Evolutionary conservation across 2,329 filamentous ascomycete species (phyloP), one percentile per base, ranked within the genome.

Genomic region (Aureobasidium sp.): DNA sequence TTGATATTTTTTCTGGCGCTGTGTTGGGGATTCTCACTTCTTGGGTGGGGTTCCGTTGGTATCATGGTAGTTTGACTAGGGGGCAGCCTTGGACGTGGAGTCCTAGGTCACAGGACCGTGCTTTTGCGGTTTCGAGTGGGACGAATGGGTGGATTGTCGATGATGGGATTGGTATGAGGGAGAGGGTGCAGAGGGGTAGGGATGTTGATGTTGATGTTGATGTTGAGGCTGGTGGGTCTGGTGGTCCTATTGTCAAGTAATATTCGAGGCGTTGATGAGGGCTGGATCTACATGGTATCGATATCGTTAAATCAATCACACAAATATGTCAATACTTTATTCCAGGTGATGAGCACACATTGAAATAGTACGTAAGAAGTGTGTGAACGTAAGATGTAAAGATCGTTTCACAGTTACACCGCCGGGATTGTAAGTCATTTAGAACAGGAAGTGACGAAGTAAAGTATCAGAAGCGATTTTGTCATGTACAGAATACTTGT

Each of bases 21-120:
- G 67, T 89, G 14, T 88, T 97, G 65, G 93, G 93, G 9, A 81
- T 87, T 15, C 75, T 86, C 48, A 84, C 84, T 41, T 84, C 89
- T 22, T 86, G 87, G 72, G 85, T 93, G 67, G 83, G 87, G 3
- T 96, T 96, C 78, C 82, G 89, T 27, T 90, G 87, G 77, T 97
- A 96, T 71, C 91, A 97, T 71, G 77, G 94, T 11, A 90, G 91
- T 0, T 85, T 96, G 65, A 79, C 78, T 22, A 81, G 82, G n/a
- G 91, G 91, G 7, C 88, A 87, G 1, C 92, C 92, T 15, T 96
- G 91, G 91, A 86, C 90, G 0, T 96, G 91, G 92, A 91, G 88
- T 2, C 87, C 91, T 0, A 82, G 92, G 56, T 89, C 84, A 69
- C 78, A 80, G 47, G 82, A 87, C 60, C 82, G 90, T 64, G 89